Evolutionary conservation across 2,329 filamentous ascomycete species (phyloP).

Genomic region (Didymella keratinophila): DNA sequence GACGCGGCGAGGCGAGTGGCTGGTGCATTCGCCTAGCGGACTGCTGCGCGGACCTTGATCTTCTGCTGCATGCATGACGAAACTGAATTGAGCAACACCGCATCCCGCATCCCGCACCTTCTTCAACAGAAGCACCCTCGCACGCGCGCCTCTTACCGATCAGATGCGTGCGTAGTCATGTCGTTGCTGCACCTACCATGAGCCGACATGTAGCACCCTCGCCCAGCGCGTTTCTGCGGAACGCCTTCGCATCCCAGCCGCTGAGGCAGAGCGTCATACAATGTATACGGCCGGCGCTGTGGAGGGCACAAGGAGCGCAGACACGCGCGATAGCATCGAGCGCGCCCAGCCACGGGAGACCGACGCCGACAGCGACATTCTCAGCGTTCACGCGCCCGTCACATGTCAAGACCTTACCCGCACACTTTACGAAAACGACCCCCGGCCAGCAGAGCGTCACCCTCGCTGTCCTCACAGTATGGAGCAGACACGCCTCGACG

Average conservation of each 20-base stretch:
- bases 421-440: slow-evolving; percentile 27
- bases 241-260: slow-evolving; percentile 40
- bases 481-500: slow-evolving; percentile 40
- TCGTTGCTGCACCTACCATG: slow-evolving; percentile 50
- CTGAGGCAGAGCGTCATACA: slow-evolving; percentile 23
- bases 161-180: slow-evolving; percentile 38
- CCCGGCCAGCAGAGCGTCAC: slow-evolving; percentile 25
- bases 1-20: neutral
- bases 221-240: slow-evolving; percentile 47
- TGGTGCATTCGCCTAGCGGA: slow-evolving; percentile 1
- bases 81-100: neutral
- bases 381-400: slow-evolving; percentile 20
- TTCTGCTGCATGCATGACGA: slow-evolving; percentile 15
- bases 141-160: slow-evolving; percentile 3
- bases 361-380: slow-evolving; percentile 6
- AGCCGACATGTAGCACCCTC: slow-evolving; percentile 53
- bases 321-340: slow-evolving; percentile 24
- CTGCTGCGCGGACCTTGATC: neutral
- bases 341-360: slow-evolving; percentile 10
- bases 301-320: slow-evolving; percentile 6
- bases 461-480: slow-evolving; percentile 39
- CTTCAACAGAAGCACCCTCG: slow-evolving; percentile 17
- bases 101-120: slow-evolving; percentile 1
- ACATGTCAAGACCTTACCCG: slow-evolving; percentile 20
- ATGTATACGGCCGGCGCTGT: slow-evolving; percentile 17